Evolutionary conservation across 306 rosid genomes (phyloP).

Genomic region (Echinosophora koreensis): DNA sequence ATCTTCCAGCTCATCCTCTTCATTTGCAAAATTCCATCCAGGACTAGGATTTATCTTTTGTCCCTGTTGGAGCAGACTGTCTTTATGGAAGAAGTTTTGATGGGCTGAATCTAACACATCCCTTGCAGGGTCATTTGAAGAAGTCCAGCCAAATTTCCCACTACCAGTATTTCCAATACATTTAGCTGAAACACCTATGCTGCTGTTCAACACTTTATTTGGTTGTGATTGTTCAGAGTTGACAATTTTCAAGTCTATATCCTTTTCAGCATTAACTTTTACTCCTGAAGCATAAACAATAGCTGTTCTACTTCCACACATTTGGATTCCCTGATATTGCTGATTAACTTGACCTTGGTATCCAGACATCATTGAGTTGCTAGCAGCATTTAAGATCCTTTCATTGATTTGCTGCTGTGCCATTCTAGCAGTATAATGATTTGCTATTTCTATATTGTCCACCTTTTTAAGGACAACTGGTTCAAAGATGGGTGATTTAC

Average conservation of each 20-base stretch:
- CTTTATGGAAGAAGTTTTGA: slow-evolving; percentile 39
- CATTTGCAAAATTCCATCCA: slow-evolving; percentile 52
- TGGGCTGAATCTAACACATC: slow-evolving; percentile 22
- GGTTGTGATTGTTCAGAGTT: slow-evolving; percentile 34
- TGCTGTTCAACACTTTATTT: slow-evolving; percentile 2
- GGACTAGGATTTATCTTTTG: slow-evolving; percentile 49
- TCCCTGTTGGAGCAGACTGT: slow-evolving; percentile 44
- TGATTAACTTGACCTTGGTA: slow-evolving; percentile 42
- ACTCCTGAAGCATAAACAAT: slow-evolving; percentile 32
- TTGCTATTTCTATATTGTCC: slow-evolving; percentile 38
- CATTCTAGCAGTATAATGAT: slow-evolving; percentile 2
- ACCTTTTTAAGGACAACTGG: slow-evolving; percentile 52
- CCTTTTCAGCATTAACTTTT: slow-evolving; percentile 35
- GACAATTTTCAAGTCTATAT: slow-evolving; percentile 26
- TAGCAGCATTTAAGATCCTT: slow-evolving; percentile 6
- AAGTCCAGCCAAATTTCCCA: slow-evolving; percentile 46
- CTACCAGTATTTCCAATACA: slow-evolving; percentile 16
- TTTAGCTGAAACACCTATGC: slow-evolving; percentile 37
- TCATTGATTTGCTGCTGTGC: slow-evolving; percentile 40
- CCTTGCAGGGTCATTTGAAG: slow-evolving; percentile 33
- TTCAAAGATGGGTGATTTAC: slow-evolving; percentile 50
- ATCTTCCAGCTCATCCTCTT: slow-evolving; percentile 49
- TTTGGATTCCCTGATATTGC: slow-evolving; percentile 44
- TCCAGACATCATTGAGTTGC: slow-evolving; percentile 38
- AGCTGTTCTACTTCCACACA: slow-evolving; percentile 40